Base-by-base conservation (phyloP, 306 rosid species). In the Rosa lucieae region DNA sequence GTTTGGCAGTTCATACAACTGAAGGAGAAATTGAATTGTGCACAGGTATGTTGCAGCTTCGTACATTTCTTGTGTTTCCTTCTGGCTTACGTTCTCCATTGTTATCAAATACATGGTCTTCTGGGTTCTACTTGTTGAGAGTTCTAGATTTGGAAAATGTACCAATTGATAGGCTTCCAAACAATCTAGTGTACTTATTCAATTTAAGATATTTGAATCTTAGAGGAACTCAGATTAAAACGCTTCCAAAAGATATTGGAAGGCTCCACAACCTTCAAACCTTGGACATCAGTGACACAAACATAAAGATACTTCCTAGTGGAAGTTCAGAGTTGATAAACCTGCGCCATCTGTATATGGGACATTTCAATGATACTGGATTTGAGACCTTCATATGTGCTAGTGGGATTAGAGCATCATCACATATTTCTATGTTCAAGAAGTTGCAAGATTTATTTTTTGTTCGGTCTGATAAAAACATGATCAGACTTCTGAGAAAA, bases 201-300 rank as follows among this genome's bases (percentile, higher is more conserved):
- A 78, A 82, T 53, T 44, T 82, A 63, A 49, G 79, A 59, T 77
- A 73, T 68, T 35, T 82, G 35, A 72, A 10, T 42, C 9, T 82
- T 44, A 55, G 44, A 10, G 62, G 58, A 26, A 82, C 82, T 47
- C 23, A 8, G 7, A 72, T 82, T 55, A 73, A 20, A 26, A 70
- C 46, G 40, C 52, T 82, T 73, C 82, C 82, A 52, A 75, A 14
- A 20, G 72, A 78, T 4, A 82, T 82, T 53, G 75, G 71, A 59
- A 52, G 52, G n/a, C 82, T 82, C 56, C 62, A 8, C 8, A 56
- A 66, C 43, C 69, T 72, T 23, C 70, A 32, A 9, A 77, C 65
- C 0, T 17, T 82, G 37, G 63, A 82, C 42, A 53, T 82, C 1
- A 20, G 14, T 35, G 3, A 52, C 5, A 77, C 85, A 7, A 5